Conservation (phyloP, 306 rosid species). For the Castanea crenata region DNA sequence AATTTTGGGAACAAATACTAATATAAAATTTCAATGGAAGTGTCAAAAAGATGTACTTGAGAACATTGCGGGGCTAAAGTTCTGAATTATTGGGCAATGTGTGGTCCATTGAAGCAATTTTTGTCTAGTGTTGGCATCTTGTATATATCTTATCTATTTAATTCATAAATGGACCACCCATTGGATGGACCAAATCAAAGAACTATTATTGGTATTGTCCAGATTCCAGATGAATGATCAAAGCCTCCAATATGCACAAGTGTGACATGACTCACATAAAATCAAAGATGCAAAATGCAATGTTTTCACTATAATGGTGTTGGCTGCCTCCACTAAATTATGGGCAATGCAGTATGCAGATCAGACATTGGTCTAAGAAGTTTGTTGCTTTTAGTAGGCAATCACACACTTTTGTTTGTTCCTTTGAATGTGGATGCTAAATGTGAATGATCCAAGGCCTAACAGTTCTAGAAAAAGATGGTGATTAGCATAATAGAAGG, state of each 20-base stretch:
- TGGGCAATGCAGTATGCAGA: background rate
- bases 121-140: conserved; percentile 6
- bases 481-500: background rate
- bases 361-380: background rate
- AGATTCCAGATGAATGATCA: background rate
- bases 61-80: conserved; percentile 5
- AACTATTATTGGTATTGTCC: background rate
- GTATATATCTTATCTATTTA: conserved; percentile 10
- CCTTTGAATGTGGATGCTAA: too few species aligned
- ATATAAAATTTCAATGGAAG: too few species aligned
- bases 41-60: background rate
- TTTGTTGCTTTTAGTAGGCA: too few species aligned
- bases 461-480: background rate
- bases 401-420: too few species aligned
- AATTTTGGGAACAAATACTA: too few species aligned
- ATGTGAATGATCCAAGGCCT: background rate
- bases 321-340: background rate
- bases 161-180: background rate
- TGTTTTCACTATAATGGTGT: background rate
- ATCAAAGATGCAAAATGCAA: background rate
- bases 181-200: background rate
- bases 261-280: background rate
- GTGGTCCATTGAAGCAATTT: background rate
- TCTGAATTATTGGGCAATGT: conserved; percentile 10
- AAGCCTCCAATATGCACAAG: background rate